These are phyloP conservation scores for Russula griseocarnosa DNA, from an alignment of 768 basidiomycete species.

Conservation along the genomic window DNA sequence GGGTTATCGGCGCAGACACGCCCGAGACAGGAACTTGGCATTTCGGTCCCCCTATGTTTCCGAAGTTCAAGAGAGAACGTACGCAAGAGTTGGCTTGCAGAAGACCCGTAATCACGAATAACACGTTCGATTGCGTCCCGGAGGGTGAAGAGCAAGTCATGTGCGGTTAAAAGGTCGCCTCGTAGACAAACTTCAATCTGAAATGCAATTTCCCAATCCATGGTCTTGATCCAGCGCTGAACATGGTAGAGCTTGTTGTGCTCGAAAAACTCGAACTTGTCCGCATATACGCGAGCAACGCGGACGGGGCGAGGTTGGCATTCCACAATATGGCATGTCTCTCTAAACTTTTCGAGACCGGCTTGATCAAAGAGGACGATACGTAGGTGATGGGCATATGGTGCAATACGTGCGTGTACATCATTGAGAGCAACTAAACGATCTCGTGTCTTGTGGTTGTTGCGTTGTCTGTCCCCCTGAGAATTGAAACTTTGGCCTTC, in stretches of 20 bases:
- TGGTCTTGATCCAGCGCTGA: constrained; percentile 38
- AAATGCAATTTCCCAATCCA: constrained; percentile 66
- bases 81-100: constrained; percentile 50
- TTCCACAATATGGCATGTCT: constrained; percentile 53
- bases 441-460: constrained; percentile 46
- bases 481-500: constrained; percentile 53
- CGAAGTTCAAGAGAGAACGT: constrained; percentile 50
- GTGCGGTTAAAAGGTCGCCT: constrained; percentile 57
- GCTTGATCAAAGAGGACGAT: constrained; percentile 41
- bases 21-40: constrained; percentile 46
- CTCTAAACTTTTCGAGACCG: constrained; percentile 46
- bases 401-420: constrained; percentile 55
- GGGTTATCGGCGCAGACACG: constrained; percentile 34
- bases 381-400: constrained; percentile 71
- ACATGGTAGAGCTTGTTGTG: neutral
- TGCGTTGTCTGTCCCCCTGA: constrained; percentile 31
- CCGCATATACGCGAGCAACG: constrained; percentile 45
- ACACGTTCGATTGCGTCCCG: constrained; percentile 44
- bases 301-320: constrained; percentile 32
- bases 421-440: constrained; percentile 55
- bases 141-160: constrained; percentile 47
- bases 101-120: constrained; percentile 32
- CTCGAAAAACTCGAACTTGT: constrained; percentile 9
- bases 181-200: constrained; percentile 69
- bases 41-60: constrained; percentile 41